These are phyloP conservation scores for Rauvolfia tetraphylla DNA, from an alignment of 257 asterid species.

Conservation along the genomic window DNA sequence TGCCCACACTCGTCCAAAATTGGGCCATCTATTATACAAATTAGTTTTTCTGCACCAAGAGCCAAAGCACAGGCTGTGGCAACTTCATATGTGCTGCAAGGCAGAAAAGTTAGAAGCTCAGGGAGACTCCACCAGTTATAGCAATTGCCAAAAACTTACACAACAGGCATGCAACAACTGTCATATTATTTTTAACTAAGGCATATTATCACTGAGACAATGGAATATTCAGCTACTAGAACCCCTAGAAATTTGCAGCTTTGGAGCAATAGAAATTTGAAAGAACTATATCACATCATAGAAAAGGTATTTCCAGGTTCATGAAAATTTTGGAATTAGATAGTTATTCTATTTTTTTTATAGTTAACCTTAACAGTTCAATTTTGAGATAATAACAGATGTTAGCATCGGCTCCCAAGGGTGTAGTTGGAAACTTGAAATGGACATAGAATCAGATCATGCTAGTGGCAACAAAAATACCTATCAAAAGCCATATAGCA, in stretches of 20 bases:
- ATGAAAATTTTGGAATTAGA: background rate
- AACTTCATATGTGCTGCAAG: constrained; percentile 86
- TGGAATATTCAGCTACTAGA: background rate
- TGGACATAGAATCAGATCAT: constrained; percentile 20
- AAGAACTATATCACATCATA: background rate
- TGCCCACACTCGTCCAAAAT: constrained; percentile 71
- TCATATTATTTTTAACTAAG: background rate
- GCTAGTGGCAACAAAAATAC: constrained; percentile 50
- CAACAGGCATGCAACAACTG: background rate
- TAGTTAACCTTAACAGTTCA: background rate
- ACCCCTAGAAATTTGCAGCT: background rate
- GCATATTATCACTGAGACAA: background rate
- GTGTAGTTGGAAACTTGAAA: background rate
- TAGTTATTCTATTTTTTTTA: background rate
- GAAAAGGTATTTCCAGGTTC: background rate
- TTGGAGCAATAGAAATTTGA: background rate
- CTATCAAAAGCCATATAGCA: constrained; percentile 54
- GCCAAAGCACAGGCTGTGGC: constrained; percentile 98
- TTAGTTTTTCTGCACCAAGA: constrained; percentile 85
- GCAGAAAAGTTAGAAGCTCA: constrained; percentile 15
- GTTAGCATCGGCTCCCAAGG: background rate
- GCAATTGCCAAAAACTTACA: background rate
- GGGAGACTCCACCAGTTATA: background rate
- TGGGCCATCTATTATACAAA: constrained; percentile 87
- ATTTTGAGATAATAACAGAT: background rate